These are phyloP conservation scores for Calendula officinalis DNA, from an alignment of 129 eudicot genomes.

Conservation along the genomic window DNA sequence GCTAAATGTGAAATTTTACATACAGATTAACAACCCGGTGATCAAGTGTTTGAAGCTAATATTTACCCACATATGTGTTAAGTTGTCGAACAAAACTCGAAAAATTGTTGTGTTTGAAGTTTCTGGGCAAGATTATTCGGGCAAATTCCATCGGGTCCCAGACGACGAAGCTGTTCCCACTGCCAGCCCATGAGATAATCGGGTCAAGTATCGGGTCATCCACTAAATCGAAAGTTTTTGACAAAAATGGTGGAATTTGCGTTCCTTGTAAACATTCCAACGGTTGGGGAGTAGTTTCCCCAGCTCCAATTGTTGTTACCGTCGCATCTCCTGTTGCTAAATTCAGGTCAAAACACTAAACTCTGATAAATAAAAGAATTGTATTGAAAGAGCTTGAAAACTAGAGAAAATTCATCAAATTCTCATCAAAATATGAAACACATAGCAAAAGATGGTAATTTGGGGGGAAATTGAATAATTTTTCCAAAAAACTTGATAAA, in stretches of 20 bases:
- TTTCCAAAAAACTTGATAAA: no score
- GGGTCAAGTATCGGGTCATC: constrained; percentile 59
- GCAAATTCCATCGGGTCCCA: constrained; percentile 78
- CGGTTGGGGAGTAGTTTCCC: constrained; percentile 48
- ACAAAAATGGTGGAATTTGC: constrained; percentile 73
- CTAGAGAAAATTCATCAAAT: background rate
- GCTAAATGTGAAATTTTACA: background rate
- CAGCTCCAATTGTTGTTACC: constrained; percentile 11
- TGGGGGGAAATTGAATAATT: background rate
- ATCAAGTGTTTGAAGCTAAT: constrained; percentile 8
- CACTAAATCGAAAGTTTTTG: constrained; percentile 75
- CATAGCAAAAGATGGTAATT: background rate
- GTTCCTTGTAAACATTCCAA: constrained; percentile 48
- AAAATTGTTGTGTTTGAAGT: constrained; percentile 91
- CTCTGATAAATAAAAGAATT: background rate
- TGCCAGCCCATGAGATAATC: constrained; percentile 59
- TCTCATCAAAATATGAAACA: background rate
- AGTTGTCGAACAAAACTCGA: constrained; percentile 97
- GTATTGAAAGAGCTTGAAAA: background rate
- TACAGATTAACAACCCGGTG: constrained; percentile 16
- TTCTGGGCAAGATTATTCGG: constrained; percentile 54
- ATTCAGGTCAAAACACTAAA: background rate
- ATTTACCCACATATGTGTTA: constrained; percentile 90
- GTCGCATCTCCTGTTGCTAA: constrained; percentile 4
- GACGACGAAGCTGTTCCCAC: constrained; percentile 72